phyloP scores from a whole-genome alignment of 306 rosid species.

The Benincasa hispida region DNA sequence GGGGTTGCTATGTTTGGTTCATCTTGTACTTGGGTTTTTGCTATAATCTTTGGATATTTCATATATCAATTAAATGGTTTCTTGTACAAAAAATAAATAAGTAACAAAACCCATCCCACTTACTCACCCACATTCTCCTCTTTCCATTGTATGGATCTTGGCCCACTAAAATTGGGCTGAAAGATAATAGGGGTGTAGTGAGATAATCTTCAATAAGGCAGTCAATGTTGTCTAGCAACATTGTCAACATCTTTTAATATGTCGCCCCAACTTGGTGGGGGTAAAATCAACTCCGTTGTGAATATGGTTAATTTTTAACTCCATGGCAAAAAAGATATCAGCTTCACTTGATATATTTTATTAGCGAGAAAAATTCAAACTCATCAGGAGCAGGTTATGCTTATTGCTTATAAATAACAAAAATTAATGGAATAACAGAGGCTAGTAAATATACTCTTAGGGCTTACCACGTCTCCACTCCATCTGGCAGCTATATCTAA shows the following conservation, averaged over 20 bases:
- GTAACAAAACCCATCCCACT: not conserved
- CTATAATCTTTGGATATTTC: too few species aligned
- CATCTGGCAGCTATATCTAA: constrained; percentile 89
- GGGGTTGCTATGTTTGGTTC: too few species aligned
- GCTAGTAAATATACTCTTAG: constrained; percentile 11
- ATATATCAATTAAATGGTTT: too few species aligned
- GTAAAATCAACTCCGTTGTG: not conserved
- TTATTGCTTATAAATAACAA: not conserved
- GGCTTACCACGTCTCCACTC: constrained; percentile 98
- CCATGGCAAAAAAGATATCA: not conserved
- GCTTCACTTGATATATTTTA: not conserved
- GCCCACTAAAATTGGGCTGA: not conserved
- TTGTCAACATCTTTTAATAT: not conserved
- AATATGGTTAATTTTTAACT: not conserved
- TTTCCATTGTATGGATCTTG: not conserved
- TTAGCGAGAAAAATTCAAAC: not conserved
- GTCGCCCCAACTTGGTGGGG: not conserved
- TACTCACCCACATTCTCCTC: not conserved
- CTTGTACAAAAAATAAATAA: not conserved
- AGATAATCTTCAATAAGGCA: not conserved
- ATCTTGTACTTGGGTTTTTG: too few species aligned
- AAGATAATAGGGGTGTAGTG: not conserved
- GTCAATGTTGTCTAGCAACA: not conserved
- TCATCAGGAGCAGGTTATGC: not conserved
- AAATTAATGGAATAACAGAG: not conserved